A percentile compares a stretch with the other conserved stretches of the same genome.
These are phyloP conservation scores for Penicillium nucicola DNA, from an alignment of 495 filamentous ascomycete species.

Conservation along the genomic window DNA sequence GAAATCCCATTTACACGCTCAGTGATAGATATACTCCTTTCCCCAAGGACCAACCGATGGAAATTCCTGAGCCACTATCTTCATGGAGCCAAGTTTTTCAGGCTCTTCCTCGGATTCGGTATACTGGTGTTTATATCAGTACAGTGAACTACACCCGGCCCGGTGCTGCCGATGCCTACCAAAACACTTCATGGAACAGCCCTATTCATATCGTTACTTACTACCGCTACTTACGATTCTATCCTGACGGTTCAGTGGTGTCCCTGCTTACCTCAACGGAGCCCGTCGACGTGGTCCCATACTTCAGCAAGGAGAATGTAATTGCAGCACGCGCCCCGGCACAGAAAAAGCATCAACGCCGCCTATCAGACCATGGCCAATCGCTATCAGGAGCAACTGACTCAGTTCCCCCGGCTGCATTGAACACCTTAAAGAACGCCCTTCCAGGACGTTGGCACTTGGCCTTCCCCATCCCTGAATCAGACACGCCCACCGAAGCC, in stretches of 20 bases:
- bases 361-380: constrained; percentile 37
- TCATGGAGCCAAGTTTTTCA: constrained; percentile 68
- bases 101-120: constrained; percentile 78
- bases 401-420: constrained; percentile 35
- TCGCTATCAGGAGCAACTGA: constrained; percentile 30
- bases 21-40: constrained; percentile 39
- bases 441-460: constrained; percentile 61
- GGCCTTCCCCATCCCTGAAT: constrained; percentile 29
- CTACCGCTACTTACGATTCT: constrained; percentile 94
- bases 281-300: constrained; percentile 78
- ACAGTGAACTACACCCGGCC: constrained; percentile 92
- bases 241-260: constrained; percentile 80
- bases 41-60: constrained; percentile 24
- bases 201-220: constrained; percentile 97
- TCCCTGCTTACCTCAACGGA: constrained; percentile 75
- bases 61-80: constrained; percentile 36
- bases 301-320: constrained; percentile 57
- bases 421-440: constrained; percentile 54
- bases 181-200: constrained; percentile 64
- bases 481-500: constrained; percentile 14
- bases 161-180: constrained; percentile 59
- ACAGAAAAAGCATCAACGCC: constrained; percentile 31
- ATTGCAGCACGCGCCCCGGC: constrained; percentile 26
- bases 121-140: constrained; percentile 91
- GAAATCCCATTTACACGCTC: constrained; percentile 51